Evolutionary conservation across 257 asterid species (phyloP), one percentile per base, ranked within the genome.

Genomic region (Euphrasia confusa): DNA sequence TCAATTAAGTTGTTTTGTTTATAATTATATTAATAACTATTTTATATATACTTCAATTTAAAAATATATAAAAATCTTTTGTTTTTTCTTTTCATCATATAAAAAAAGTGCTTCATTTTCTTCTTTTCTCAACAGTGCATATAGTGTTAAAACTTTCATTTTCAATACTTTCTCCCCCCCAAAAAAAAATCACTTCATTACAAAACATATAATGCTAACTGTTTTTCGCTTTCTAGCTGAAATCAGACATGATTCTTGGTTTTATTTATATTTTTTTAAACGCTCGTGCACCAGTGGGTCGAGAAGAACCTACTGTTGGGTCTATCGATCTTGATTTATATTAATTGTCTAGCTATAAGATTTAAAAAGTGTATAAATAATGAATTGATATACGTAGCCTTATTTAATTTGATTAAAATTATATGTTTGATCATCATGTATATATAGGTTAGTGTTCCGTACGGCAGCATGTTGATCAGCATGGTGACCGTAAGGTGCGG

Each of bases 401-500:
- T 21, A 21, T 21, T 21, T 21, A 21, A 21, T 21, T 21, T 21
- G 1, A 21, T 21, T 21, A 0, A 21, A 21, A 21, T 21, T 21
- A 21, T 21, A 21, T 21, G 24, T 21, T 21, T 21, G 24, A 21
- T 21, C 24, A 21, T n/a, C n/a, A n/a, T n/a, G n/a, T n/a, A n/a
- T 21, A 1, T 21, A 21, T 21, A 21, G 98, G 98, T 91, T 62
- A 91, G 80, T 61, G 93, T 91, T 73, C 98, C 98, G 60, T 75
- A 84, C 73, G 93, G 82, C 70, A 84, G 84, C 75, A 81, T 80
- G 93, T 66, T 21, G 24, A 21, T 77, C 56, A 79, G 78, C 8
- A 77, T 84, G 21, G 98, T 91, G 71, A 84, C 98, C 0, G 98
- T 91, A 13, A 81, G 96, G 77, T 91, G 98, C 68, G 98, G 98